Evolutionary conservation across 1,139 yeast species (phyloP).

Genomic region (Kluyveromyces marxianus): DNA sequence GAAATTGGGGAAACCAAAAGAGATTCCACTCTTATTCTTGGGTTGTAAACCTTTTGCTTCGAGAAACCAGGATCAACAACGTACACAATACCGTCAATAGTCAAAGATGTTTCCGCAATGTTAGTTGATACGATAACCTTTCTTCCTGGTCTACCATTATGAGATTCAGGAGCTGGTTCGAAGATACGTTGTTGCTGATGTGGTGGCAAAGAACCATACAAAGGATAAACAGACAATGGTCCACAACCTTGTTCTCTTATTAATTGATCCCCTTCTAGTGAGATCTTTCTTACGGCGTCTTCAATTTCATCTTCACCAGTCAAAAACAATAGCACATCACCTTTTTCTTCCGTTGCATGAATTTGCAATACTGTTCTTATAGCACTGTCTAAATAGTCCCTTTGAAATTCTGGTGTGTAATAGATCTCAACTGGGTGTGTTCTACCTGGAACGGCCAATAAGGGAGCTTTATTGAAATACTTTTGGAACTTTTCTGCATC

Average conservation of each 20-base stretch:
- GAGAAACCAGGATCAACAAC: constrained; percentile 98
- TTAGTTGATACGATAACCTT: constrained; percentile 92
- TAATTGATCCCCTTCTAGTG: constrained; percentile 81
- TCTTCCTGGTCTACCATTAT: constrained; percentile 79
- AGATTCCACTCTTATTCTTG: constrained; percentile 92
- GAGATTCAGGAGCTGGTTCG: constrained; percentile 68
- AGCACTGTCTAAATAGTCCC: constrained; percentile 91
- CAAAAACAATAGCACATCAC: constrained; percentile 80
- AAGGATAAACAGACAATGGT: constrained; percentile 80
- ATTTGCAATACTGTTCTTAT: constrained; percentile 91
- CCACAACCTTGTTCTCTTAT: constrained; percentile 86
- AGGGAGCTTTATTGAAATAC: constrained; percentile 86
- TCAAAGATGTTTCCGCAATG: constrained; percentile 95
- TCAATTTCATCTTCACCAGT: constrained; percentile 99
- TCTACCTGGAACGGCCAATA: constrained; percentile 95
- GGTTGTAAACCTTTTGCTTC: constrained; percentile 94
- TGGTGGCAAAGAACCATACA: constrained; percentile 95
- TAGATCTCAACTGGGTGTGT: constrained; percentile 96
- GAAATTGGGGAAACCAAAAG: constrained; percentile 92
- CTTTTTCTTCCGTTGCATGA: constrained; percentile 92
- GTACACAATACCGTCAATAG: constrained; percentile 94
- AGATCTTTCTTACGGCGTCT: constrained; percentile 86
- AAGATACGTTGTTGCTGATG: constrained; percentile 89
- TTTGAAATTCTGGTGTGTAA: constrained; percentile 93
- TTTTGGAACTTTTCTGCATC: constrained; percentile 94